A percentile compares a stretch with the other conserved stretches of the same genome.
These are phyloP conservation scores for Anisogramma anomala DNA, from an alignment of 2,329 filamentous ascomycete species.

Conservation along the genomic window DNA sequence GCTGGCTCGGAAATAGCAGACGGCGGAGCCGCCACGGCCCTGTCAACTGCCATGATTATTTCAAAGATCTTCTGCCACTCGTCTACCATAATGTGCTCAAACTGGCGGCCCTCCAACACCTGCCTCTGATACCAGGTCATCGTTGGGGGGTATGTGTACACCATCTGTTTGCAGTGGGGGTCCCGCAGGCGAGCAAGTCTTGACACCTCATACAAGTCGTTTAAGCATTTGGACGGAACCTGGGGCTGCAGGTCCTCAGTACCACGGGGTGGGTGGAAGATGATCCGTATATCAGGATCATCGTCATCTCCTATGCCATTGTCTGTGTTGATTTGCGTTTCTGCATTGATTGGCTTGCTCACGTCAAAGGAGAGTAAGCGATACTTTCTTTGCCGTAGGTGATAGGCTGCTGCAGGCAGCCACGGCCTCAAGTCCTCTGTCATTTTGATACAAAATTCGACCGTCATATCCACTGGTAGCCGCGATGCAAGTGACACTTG, in stretches of 20 bases:
- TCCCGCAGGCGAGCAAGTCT: conserved; percentile 17
- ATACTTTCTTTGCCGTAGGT: conserved; percentile 28
- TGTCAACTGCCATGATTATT: not conserved
- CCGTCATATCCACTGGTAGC: conserved; percentile 32
- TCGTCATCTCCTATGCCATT: conserved; percentile 17
- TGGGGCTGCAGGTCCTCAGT: not conserved
- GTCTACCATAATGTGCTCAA: conserved; percentile 36
- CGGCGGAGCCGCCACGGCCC: not conserved
- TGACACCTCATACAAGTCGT: conserved; percentile 32
- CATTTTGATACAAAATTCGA: conserved; percentile 26
- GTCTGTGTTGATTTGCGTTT: conserved; percentile 15
- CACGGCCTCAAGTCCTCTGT: conserved; percentile 22
- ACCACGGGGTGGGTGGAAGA: conserved; percentile 37
- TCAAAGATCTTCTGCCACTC: conserved; percentile 32
- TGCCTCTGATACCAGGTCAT: conserved; percentile 41
- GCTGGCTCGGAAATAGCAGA: not conserved
- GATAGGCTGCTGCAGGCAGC: conserved; percentile 25
- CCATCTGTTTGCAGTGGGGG: conserved; percentile 19
- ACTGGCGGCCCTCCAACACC: conserved; percentile 34
- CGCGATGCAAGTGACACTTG: conserved; percentile 15
- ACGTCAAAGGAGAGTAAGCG: conserved; percentile 19
- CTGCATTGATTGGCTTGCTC: no score
- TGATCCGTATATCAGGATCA: conserved; percentile 21
- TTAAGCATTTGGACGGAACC: conserved; percentile 27
- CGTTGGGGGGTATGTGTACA: conserved; percentile 35